These are phyloP conservation scores for Colletotrichum chrysophilum DNA, from an alignment of 2,329 filamentous ascomycete genomes.

Conservation along the genomic window DNA sequence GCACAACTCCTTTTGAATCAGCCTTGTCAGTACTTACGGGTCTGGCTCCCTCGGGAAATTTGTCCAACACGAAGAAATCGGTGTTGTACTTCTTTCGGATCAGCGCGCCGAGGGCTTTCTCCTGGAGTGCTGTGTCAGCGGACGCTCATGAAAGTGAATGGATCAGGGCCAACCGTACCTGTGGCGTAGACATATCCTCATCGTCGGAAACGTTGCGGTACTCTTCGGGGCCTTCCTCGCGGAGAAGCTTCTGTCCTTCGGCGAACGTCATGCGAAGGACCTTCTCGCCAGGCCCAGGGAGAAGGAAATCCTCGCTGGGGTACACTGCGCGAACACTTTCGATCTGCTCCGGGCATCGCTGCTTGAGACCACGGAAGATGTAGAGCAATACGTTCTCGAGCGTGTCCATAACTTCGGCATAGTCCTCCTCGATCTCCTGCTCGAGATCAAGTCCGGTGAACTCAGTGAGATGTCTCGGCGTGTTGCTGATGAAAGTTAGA, in stretches of 20 bases:
- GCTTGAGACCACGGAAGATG: slow-evolving; percentile 25
- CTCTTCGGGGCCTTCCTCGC: slow-evolving; percentile 73
- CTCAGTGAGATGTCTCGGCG: slow-evolving; percentile 84
- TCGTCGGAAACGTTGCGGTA: slow-evolving; percentile 73
- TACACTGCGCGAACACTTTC: slow-evolving; percentile 76
- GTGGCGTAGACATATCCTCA: slow-evolving; percentile 78
- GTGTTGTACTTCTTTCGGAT: slow-evolving; percentile 89
- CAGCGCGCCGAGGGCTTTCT: slow-evolving; percentile 87
- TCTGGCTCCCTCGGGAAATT: slow-evolving; percentile 87
- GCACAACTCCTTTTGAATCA: background rate
- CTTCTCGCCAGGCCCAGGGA: slow-evolving; percentile 76
- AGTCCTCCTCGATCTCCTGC: slow-evolving; percentile 84
- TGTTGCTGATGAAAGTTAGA: slow-evolving; percentile 70
- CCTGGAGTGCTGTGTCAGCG: slow-evolving; percentile 50
- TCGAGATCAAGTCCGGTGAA: slow-evolving; percentile 90
- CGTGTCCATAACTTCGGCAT: slow-evolving; percentile 37
- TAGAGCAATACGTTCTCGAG: slow-evolving; percentile 7
- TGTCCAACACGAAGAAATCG: slow-evolving; percentile 96
- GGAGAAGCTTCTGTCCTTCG: slow-evolving; percentile 78
- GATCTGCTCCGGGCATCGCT: slow-evolving; percentile 73
- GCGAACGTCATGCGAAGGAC: slow-evolving; percentile 75
- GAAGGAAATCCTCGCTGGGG: slow-evolving; percentile 77
- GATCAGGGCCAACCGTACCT: background rate
- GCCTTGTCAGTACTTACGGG: slow-evolving; percentile 45
- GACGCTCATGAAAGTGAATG: background rate